Conservation (phyloP, 1,284 basidiomycete species). For the Golubevia pallescens region DNA sequence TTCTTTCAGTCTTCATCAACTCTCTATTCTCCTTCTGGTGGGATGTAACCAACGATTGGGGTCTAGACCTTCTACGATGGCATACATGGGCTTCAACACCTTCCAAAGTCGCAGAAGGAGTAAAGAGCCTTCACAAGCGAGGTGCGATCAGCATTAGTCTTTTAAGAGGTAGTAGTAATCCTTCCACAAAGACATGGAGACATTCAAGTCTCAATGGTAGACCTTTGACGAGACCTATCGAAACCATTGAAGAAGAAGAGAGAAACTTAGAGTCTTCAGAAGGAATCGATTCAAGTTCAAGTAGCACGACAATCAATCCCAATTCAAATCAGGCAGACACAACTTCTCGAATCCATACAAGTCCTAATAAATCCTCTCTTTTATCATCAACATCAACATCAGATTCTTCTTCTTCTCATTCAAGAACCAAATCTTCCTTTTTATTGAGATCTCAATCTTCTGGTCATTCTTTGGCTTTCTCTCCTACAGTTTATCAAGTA, state of each 20-base stretch:
- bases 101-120: background rate
- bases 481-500: slow-evolving; percentile 78
- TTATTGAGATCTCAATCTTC: slow-evolving; percentile 67
- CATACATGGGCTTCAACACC: slow-evolving; percentile 16
- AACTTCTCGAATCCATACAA: no score
- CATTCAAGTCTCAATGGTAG: background rate
- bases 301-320: no score
- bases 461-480: slow-evolving; percentile 77
- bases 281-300: no score
- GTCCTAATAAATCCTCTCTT: slow-evolving; percentile 48
- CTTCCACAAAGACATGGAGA: background rate
- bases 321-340: no score
- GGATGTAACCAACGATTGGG: slow-evolving; percentile 99
- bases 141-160: background rate
- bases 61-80: slow-evolving; percentile 75
- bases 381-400: slow-evolving; percentile 45
- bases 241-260: no score
- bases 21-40: slow-evolving; percentile 98
- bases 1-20: slow-evolving; percentile 83
- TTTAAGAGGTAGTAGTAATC: background rate
- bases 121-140: background rate
- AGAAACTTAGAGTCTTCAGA: no score
- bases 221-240: no score
- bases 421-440: slow-evolving; percentile 32
- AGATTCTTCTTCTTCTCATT: slow-evolving; percentile 11